Conservation (phyloP, 148 eudicot species). For the Chenopodium quinoa region DNA sequence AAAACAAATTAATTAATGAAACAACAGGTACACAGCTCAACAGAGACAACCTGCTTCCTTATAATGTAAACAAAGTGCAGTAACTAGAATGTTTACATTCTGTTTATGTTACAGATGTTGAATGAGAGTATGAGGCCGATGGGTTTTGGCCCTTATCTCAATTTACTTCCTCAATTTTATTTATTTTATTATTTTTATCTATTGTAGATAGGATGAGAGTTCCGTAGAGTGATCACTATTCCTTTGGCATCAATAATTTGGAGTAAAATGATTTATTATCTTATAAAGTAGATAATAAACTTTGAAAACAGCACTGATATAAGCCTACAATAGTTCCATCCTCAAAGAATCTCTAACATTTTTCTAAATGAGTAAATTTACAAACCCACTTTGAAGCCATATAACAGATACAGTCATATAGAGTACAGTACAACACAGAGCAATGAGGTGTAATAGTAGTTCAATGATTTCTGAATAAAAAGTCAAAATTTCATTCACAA, state of each 20-base stretch:
- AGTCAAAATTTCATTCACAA: neutral
- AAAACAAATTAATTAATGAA: neutral
- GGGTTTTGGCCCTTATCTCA: neutral
- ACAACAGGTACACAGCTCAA: neutral
- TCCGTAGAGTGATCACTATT: neutral
- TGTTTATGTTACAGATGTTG: neutral
- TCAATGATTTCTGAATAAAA: neutral
- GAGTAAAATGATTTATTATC: too few species aligned
- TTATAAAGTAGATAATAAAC: neutral
- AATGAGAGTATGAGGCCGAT: neutral
- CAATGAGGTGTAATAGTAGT: neutral
- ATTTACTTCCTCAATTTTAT: neutral
- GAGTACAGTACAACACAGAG: neutral
- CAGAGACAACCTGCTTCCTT: neutral
- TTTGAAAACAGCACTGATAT: neutral
- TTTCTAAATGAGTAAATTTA: neutral
- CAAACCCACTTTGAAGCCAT: neutral
- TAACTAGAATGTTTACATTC: neutral
- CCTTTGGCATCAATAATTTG: neutral
- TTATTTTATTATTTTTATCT: neutral
- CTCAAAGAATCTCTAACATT: neutral
- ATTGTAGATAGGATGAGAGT: neutral
- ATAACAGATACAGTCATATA: neutral
- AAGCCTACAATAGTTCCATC: neutral
- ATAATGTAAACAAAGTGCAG: neutral